phyloP scores from a whole-genome alignment of 2,329 filamentous ascomycete genomes.

The Ophiostoma ulmi region DNA sequence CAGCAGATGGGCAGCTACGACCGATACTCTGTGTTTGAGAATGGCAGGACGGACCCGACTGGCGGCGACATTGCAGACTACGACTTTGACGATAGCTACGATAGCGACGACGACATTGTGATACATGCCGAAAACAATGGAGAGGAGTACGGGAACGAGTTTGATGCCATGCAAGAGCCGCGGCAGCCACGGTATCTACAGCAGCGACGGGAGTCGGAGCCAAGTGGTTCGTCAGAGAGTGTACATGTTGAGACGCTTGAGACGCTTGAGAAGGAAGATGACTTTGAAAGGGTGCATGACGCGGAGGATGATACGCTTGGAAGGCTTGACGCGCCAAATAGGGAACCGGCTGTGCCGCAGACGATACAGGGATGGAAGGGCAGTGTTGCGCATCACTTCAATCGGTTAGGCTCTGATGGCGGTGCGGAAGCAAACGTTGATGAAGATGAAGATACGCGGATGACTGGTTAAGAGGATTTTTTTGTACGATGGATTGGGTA shows the following conservation, averaged over 20 bases:
- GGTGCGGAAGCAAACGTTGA: background rate
- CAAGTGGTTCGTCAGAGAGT: background rate
- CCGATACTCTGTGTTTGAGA: background rate
- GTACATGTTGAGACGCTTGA: background rate
- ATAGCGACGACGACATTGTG: slow-evolving; percentile 3
- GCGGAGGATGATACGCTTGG: background rate
- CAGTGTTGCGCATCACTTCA: background rate
- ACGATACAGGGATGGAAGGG: background rate
- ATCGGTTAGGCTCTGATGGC: background rate
- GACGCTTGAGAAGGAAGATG: background rate
- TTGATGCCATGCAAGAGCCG: background rate
- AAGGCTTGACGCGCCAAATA: background rate
- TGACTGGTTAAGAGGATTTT: background rate
- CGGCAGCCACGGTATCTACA: slow-evolving; percentile 6
- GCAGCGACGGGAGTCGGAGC: background rate
- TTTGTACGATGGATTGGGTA: background rate
- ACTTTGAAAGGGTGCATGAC: slow-evolving; percentile 12
- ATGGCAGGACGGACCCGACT: background rate
- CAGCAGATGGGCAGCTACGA: background rate
- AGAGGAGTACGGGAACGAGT: background rate
- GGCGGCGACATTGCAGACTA: background rate
- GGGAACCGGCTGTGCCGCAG: background rate
- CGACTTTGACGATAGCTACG: background rate
- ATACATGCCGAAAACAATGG: slow-evolving; percentile 7
- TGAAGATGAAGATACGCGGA: background rate